Base-by-base conservation (phyloP, 2,329 filamentous ascomycete species). In the Hypoxylon sp. region DNA sequence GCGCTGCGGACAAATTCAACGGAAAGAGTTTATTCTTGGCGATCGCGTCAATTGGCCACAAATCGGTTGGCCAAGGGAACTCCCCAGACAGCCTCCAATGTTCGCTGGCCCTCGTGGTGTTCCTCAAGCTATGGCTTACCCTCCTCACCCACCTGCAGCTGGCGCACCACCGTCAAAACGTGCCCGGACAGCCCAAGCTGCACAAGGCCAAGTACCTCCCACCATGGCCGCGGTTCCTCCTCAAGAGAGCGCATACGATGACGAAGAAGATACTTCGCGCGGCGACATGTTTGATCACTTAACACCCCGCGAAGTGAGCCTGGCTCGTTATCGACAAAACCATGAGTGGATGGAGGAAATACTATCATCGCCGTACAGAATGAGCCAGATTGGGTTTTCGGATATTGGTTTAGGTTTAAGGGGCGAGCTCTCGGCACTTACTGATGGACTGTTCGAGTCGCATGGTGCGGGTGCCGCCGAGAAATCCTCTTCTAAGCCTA, bases 341-440 rank as follows among this genome's bases (percentile, higher is more conserved):
- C 93, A 99, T 65, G 91, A 96, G 70, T 97, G 93, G 94, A 96
- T 99, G 90, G 94, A 97, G 67, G 93, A 99, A 72, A 87, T 99
- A 19, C 82, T 97, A 44, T 90, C 89, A 1, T 97, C 93, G 1
- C 91, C 92, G 0, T 97, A 96, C 67, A 81, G 88, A 16, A 88
- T 93, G 55, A 82, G 82, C 38, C 90, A 95, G 67, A 96, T 99
- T 50, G 84, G 87, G 6, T 91, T 93, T 0, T 84, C 91, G 2
- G 92, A 96, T 67, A 82, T 97, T 23, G 91, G 91, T 1, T 77
- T 97, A 7, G 94, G 94, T 3, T 80, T 89, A 40, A 89, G 87
- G 71, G 94, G 94, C 26, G 89, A 92, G 70, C 78, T 99, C 13
- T 86, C 89, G 16, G 79, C 82, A 0, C 75, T 97, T 44, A 97